Conservation (phyloP, 495 filamentous ascomycete species). For the Podospora fimiseda region DNA sequence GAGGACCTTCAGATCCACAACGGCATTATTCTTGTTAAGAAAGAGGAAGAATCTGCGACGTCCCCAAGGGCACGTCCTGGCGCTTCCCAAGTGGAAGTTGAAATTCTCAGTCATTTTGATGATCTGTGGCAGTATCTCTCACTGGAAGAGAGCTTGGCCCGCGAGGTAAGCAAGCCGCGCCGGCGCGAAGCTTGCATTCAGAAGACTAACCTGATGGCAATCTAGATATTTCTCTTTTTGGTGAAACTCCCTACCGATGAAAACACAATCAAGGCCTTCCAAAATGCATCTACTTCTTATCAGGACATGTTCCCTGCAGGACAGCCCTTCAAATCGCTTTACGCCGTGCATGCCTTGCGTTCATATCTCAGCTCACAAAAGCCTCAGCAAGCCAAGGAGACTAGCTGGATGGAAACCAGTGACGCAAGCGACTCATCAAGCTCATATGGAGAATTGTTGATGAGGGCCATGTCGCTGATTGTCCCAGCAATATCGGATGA, state of each 20-base stretch:
- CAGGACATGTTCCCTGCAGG: conserved; percentile 58
- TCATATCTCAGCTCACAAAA: conserved; percentile 34
- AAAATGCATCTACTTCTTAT: conserved; percentile 46
- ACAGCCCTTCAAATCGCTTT: conserved; percentile 67
- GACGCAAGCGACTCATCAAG: conserved; percentile 12
- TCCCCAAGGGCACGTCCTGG: conserved; percentile 32
- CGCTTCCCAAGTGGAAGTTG: conserved; percentile 56
- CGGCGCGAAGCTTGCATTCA: background rate
- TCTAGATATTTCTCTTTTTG: conserved; percentile 67
- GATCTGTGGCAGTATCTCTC: conserved; percentile 76
- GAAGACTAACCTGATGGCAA: conserved; percentile 20
- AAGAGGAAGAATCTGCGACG: conserved; percentile 30
- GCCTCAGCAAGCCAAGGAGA: conserved; percentile 15
- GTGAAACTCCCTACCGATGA: conserved; percentile 65
- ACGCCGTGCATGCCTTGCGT: conserved; percentile 61
- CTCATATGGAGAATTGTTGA: conserved; percentile 25
- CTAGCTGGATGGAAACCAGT: conserved; percentile 11
- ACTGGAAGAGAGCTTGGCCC: conserved; percentile 65
- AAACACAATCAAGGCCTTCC: conserved; percentile 52
- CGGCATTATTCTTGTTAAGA: conserved; percentile 56
- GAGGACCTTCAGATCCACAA: conserved; percentile 53
- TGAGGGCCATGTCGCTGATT: conserved; percentile 39
- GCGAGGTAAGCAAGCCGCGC: conserved; percentile 43
- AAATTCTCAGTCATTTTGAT: conserved; percentile 79
- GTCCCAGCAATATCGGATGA: conserved; percentile 40